Evolutionary conservation across 129 eudicot species (phyloP).

Genomic region (Tagetes patula): DNA sequence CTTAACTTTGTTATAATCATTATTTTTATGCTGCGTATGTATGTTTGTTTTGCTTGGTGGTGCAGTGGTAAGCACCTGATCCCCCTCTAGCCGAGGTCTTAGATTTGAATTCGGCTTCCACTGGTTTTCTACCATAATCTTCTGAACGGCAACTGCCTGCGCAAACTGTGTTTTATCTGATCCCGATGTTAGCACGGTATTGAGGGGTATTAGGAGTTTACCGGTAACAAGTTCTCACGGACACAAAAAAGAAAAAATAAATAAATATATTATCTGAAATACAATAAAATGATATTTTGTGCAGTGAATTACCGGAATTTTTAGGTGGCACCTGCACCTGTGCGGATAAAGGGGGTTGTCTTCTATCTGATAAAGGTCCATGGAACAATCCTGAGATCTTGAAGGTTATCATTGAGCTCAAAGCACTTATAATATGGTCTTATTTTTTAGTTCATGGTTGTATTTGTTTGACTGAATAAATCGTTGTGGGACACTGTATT

Average conservation of each 20-base stretch:
- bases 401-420: constrained; percentile 42
- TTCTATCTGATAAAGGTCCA: constrained; percentile 89
- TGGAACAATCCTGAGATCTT: constrained; percentile 85
- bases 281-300: constrained; percentile 20
- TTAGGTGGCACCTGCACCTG: constrained; percentile 86
- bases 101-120: too few relatives aligned
- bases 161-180: too few relatives aligned
- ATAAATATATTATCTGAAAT: constrained; percentile 8
- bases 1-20: background rate
- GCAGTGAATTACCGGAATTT: constrained; percentile 89
- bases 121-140: too few relatives aligned
- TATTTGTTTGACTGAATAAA: background rate
- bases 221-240: too few relatives aligned
- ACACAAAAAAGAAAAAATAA: background rate
- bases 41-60: background rate
- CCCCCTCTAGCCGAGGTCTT: too few relatives aligned
- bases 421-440: background rate
- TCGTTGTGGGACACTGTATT: constrained; percentile 25
- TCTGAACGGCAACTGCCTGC: too few relatives aligned
- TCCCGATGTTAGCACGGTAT: too few relatives aligned
- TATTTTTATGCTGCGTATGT: constrained; percentile 8
- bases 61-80: too few relatives aligned
- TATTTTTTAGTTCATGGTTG: background rate
- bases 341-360: constrained; percentile 85
- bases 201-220: too few relatives aligned